Evolutionary conservation across 2,329 filamentous ascomycete genomes (phyloP).

Genomic region (Aspergillus candidus): DNA sequence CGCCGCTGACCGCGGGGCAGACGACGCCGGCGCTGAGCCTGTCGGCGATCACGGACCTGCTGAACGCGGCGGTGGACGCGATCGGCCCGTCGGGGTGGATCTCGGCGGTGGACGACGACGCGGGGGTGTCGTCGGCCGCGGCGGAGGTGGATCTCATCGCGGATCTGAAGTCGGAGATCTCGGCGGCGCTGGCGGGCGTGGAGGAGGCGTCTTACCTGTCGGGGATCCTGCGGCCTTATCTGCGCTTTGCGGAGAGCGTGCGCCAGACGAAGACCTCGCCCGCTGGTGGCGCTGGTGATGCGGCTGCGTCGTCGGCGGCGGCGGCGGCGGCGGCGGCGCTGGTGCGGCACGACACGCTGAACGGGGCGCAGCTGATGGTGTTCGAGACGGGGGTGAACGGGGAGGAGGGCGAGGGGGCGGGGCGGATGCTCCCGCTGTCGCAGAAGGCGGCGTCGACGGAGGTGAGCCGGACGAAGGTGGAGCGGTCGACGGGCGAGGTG

Average conservation of each 20-base stretch:
- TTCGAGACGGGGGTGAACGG: constrained; percentile 24
- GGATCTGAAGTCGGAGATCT: constrained; percentile 45
- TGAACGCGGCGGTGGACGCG: constrained; percentile 43
- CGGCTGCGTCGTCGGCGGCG: constrained; percentile 9
- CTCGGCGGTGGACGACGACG: constrained; percentile 27
- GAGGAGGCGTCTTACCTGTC: constrained; percentile 44
- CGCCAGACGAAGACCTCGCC: constrained; percentile 1
- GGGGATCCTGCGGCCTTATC: constrained; percentile 42
- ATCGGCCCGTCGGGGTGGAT: constrained; percentile 45
- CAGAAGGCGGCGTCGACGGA: constrained; percentile 52
- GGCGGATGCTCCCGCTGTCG: constrained; percentile 62
- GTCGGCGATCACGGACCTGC: constrained; percentile 34
- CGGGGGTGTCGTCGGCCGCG: constrained; percentile 29
- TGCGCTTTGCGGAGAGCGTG: constrained; percentile 36
- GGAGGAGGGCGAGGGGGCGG: constrained; percentile 29
- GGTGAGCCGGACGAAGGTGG: constrained; percentile 42
- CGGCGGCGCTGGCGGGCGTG: constrained; percentile 42
- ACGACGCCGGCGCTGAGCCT: constrained; percentile 35
- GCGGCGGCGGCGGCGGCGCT: constrained; percentile 12
- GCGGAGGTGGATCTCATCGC: constrained; percentile 38
- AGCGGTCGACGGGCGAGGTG: constrained; percentile 64
- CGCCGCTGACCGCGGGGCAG: constrained; percentile 29
- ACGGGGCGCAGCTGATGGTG: constrained; percentile 34
- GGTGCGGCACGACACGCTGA: constrained; percentile 33
- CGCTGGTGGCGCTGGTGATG: constrained; percentile 7